phyloP scores from a whole-genome alignment of 352 stramenopile species.

The Globisporangium irregulare region DNA sequence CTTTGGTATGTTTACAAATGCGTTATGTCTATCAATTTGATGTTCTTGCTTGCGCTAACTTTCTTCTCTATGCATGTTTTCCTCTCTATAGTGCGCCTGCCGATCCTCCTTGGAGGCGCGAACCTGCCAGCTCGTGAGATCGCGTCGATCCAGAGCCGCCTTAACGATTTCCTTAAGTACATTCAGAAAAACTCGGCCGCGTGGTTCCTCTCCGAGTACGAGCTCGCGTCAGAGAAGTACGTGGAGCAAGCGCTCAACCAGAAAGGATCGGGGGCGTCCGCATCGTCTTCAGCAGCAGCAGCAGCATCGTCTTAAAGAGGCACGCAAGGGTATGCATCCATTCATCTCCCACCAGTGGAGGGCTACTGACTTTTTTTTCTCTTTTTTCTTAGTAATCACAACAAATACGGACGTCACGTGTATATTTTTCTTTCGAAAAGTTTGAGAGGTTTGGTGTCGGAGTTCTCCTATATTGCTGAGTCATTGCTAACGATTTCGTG shows the following conservation, averaged over 20 bases:
- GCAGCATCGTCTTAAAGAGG: slow-evolving; percentile 9
- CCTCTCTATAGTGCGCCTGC: slow-evolving; percentile 60
- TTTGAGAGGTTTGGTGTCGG: not conserved
- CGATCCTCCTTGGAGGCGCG: slow-evolving; percentile 61
- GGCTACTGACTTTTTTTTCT: not conserved
- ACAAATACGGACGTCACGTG: not conserved
- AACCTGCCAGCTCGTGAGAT: slow-evolving; percentile 58
- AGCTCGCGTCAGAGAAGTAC: slow-evolving; percentile 48
- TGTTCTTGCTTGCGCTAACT: not conserved
- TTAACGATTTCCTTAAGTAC: slow-evolving; percentile 86
- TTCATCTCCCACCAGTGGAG: not conserved
- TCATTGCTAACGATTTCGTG: not conserved
- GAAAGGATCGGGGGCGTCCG: slow-evolving; percentile 6
- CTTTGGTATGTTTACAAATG: slow-evolving; percentile 55
- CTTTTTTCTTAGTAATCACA: not conserved
- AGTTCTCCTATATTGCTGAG: not conserved
- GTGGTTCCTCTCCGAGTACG: slow-evolving; percentile 72
- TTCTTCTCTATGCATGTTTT: not conserved
- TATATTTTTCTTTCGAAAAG: not conserved
- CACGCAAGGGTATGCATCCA: not conserved
- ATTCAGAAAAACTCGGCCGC: slow-evolving; percentile 73
- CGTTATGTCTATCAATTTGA: not conserved
- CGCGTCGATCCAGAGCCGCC: slow-evolving; percentile 59
- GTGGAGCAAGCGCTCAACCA: slow-evolving; percentile 35
- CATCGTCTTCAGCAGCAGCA: slow-evolving; percentile 1